These are phyloP conservation scores for Torulaspora pretoriensis DNA, from an alignment of 1,139 yeast genomes.

Conservation along the genomic window DNA sequence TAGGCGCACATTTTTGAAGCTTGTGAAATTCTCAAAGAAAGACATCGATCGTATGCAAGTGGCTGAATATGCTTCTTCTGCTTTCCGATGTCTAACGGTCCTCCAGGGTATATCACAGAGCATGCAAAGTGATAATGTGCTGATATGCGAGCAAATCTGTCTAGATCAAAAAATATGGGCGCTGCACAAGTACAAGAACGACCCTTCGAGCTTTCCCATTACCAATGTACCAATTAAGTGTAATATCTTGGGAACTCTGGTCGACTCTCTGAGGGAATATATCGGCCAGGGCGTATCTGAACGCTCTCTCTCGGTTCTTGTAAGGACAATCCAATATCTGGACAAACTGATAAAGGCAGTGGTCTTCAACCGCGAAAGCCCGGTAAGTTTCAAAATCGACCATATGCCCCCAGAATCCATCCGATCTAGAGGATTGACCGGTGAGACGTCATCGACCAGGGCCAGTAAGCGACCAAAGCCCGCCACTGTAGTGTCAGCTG, in stretches of 20 bases:
- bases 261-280: slow-evolving; percentile 12
- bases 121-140: slow-evolving; percentile 11
- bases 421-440: not conserved
- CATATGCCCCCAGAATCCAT: not conserved
- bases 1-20: not conserved
- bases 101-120: slow-evolving; percentile 15
- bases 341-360: slow-evolving; percentile 18
- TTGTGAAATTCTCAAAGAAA: not conserved
- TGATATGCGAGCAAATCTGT: slow-evolving; percentile 10
- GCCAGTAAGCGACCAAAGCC: not conserved
- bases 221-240: slow-evolving; percentile 21
- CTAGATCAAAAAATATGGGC: slow-evolving; percentile 18
- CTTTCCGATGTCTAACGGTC: slow-evolving; percentile 11
- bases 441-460: not conserved
- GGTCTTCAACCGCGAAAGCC: slow-evolving; percentile 1
- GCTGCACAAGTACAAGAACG: slow-evolving; percentile 9
- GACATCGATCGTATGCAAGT: not conserved
- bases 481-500: not conserved
- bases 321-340: slow-evolving; percentile 15
- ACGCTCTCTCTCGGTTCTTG: slow-evolving; percentile 9
- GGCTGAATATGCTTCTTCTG: slow-evolving; percentile 5
- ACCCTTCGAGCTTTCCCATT: slow-evolving; percentile 16
- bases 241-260: slow-evolving; percentile 16
- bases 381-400: not conserved
- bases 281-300: slow-evolving; percentile 2